Evolutionary conservation across 805 yeast species (phyloP), one percentile per base, ranked within the genome.

Genomic region (Zygotorulaspora sp.): DNA sequence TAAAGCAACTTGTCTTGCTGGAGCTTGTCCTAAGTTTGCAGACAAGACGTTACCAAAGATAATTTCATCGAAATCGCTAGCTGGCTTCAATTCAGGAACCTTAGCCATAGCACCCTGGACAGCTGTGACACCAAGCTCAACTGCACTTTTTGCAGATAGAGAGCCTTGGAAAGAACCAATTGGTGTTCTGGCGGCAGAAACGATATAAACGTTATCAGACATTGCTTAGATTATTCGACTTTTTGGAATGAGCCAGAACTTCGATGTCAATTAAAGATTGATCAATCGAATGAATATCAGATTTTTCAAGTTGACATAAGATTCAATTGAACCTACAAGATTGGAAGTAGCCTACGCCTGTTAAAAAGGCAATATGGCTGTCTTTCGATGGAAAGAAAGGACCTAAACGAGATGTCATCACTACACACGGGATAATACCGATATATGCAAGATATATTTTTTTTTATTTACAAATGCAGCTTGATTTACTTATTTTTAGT

Each of bases 1-100:
- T 49, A 90, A 58, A 11, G 96, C 96, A 40, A 90, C 97, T 69
- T 90, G 98, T 68, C 97, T 82, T 23, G 98, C 98, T 30, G 98
- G 97, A 42, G 90, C 88, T 69, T 90, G 98, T 46, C 98, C 97
- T 44, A 85, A 80, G 56, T 86, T 86, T 47, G 97, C 97, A 57
- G 84, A 85, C 57, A 87, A 66, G 34, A 88, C 98, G 57, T 87
- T 84, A 57, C 98, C 98, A 62, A 88, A 88, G 57, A 83, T 74
- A 59, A 90, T 79, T 66, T 90, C 97, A 48, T 89, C 95, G 39
- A 85, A 92, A 48, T 74, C 79, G 29, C 74, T 72, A 8, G 44
- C 30, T 32, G 94, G 78, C 52, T 82, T 72, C 65, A 89, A 74
- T 61, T 79, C 76, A 39, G 95, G 95, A 30, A 84, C 89, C 55